A percentile compares a stretch with the other conserved stretches of the same genome.
These are phyloP conservation scores for Aspergillus cejpii DNA, from an alignment of 2,329 filamentous ascomycete genomes.

Conservation along the genomic window DNA sequence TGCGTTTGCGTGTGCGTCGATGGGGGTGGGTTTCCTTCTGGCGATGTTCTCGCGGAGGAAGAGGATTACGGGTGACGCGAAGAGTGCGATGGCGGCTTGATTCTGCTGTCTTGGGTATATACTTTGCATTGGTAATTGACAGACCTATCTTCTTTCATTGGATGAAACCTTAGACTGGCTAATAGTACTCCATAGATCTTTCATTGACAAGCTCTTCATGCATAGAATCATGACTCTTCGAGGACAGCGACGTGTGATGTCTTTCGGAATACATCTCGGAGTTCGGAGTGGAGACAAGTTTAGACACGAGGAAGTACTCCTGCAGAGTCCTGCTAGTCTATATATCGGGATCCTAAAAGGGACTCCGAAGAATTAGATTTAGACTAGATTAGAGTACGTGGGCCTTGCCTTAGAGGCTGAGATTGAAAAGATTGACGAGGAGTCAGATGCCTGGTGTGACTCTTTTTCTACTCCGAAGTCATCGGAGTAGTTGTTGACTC, in stretches of 20 bases:
- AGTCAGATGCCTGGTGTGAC: too few species aligned
- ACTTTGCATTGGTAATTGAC: too few species aligned
- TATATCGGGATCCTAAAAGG: neutral
- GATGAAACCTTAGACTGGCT: too few species aligned
- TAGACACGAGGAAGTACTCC: too few species aligned
- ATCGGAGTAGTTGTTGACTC: neutral
- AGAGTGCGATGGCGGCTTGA: neutral
- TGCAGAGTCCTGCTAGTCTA: neutral
- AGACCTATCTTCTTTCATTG: too few species aligned
- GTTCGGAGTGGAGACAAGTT: neutral
- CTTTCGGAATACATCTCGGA: neutral
- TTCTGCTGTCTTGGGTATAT: too few species aligned
- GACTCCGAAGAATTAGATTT: neutral
- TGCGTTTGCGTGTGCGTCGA: constrained; percentile 1
- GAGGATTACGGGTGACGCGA: neutral
- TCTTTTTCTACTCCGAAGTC: neutral
- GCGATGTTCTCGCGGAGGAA: neutral
- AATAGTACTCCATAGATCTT: too few species aligned
- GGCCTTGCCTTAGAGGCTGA: too few species aligned
- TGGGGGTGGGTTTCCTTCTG: neutral
- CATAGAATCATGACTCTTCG: too few species aligned
- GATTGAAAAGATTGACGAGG: too few species aligned
- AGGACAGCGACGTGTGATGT: too few species aligned
- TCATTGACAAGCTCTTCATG: too few species aligned
- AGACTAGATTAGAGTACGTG: neutral